phyloP scores from a whole-genome alignment of 2,329 filamentous ascomycete species.

The Botrytis hyacinthi region DNA sequence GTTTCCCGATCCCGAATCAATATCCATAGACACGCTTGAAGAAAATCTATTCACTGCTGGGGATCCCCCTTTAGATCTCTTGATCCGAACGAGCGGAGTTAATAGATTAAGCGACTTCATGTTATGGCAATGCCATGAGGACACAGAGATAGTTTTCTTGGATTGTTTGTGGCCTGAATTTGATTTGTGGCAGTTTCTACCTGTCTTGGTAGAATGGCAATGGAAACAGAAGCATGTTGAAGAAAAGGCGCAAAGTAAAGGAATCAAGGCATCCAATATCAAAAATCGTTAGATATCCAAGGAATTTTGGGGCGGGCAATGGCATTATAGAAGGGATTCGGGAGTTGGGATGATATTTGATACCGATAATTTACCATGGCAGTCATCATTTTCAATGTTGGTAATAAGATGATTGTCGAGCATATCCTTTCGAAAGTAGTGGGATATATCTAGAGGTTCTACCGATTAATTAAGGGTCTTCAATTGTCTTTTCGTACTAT shows the following conservation, averaged over 20 bases:
- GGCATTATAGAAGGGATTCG: not conserved
- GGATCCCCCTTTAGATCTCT: slow-evolving; percentile 83
- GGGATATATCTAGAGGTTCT: not conserved
- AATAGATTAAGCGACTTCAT: slow-evolving; percentile 94
- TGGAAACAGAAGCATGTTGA: slow-evolving; percentile 49
- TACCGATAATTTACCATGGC: not conserved
- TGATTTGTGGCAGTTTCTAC: slow-evolving; percentile 88
- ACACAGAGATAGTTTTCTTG: slow-evolving; percentile 89
- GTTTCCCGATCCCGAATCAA: slow-evolving; percentile 78
- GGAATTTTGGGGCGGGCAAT: not conserved
- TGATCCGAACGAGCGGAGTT: slow-evolving; percentile 90
- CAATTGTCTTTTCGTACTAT: not conserved
- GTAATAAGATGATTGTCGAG: not conserved
- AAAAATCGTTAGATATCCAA: slow-evolving; percentile 27
- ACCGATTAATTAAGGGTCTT: not conserved
- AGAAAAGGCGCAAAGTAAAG: slow-evolving; percentile 29
- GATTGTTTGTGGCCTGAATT: slow-evolving; percentile 96
- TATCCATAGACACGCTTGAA: slow-evolving; percentile 77
- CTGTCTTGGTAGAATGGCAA: slow-evolving; percentile 89
- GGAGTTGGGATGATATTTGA: slow-evolving; percentile 5
- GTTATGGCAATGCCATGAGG: slow-evolving; percentile 95
- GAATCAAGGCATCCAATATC: slow-evolving; percentile 24
- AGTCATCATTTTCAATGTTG: not conserved
- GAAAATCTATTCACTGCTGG: slow-evolving; percentile 85
- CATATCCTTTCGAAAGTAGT: not conserved